These are phyloP conservation scores for Cyclocybe cylindracea DNA, from an alignment of 768 basidiomycete genomes.

Conservation along the genomic window DNA sequence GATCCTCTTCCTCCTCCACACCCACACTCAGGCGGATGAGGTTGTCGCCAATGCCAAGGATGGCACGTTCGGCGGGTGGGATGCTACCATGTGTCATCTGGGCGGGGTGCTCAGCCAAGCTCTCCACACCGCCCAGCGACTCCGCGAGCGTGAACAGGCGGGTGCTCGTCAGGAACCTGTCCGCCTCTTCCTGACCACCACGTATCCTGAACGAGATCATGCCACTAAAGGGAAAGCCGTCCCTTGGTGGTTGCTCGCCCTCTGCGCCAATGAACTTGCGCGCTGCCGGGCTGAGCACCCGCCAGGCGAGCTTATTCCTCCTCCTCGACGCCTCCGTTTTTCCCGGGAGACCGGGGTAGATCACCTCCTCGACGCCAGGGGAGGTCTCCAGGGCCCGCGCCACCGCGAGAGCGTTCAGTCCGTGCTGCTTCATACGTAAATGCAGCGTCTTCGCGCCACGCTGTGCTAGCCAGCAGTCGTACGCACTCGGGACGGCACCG, in stretches of 20 bases:
- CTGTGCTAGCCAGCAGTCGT: conserved; percentile 89
- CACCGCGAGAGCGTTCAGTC: conserved; percentile 76
- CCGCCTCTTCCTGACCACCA: conserved; percentile 57
- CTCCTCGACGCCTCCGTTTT: conserved; percentile 41
- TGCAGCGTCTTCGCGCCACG: conserved; percentile 91
- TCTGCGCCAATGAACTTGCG: conserved; percentile 38
- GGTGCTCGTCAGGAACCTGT: conserved; percentile 65
- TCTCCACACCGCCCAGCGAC: conserved; percentile 91
- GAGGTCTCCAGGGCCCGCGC: conserved; percentile 59
- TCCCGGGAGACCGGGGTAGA: conserved; percentile 80
- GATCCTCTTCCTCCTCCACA: conserved; percentile 84
- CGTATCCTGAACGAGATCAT: conserved; percentile 82
- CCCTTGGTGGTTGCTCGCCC: conserved; percentile 32
- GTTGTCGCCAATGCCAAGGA: conserved; percentile 77
- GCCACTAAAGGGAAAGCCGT: conserved; percentile 86
- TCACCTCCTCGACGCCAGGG: conserved; percentile 72
- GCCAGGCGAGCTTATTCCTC: conserved; percentile 63
- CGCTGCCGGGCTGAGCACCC: conserved; percentile 69
- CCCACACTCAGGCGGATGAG: conserved; percentile 84
- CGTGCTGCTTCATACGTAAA: conserved; percentile 86
- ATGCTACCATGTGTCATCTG: conserved; percentile 88
- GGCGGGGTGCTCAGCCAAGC: conserved; percentile 83
- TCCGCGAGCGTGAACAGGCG: conserved; percentile 83
- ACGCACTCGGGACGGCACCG: conserved; percentile 81
- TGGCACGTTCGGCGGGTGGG: conserved; percentile 62